Evolutionary conservation across 2,329 filamentous ascomycete species (phyloP), one percentile per base, ranked within the genome.

Genomic region (Penicillium sp.): DNA sequence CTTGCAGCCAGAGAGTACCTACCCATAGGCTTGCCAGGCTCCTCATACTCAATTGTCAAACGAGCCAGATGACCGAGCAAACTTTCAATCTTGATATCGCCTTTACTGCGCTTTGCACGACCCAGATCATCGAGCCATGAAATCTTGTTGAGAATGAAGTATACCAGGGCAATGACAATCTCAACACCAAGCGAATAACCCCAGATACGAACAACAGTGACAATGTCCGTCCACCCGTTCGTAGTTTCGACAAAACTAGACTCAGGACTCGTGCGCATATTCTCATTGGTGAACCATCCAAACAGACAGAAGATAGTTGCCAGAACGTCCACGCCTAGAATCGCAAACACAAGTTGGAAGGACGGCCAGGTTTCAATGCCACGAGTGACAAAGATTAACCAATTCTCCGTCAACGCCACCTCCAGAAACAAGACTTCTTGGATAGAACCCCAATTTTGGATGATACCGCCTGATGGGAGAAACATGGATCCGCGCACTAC

Each of bases 371-470:
- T 86, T 58, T 79, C 73, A 45, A 76, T 79, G 45, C 84, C 87
- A 74, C 87, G 85, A 49, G 87, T 94, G 68, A 94, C 90, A 74
- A 94, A 94, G 66, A 94, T 94, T 35, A 94, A 79, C 88, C 87
- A 94, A 73, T 94, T 94, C 75, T 94, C 87, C 44, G 87, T 90
- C 38, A 94, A 79, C 6, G 85, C 89, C 61, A 94, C 84, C 71
- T 94, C 80, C 30, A 94, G 78, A 79, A 94, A 94, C 56, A 94
- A 71, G 30, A 87, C 80, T 60, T 84, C 82, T 66, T 87, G 82
- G 44, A 85, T 75, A 39, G 78, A 80, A 48, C 82, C 83, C 60
- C 77, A 86, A 66, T 83, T 82, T 64, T 85, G 76, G 47, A 88
- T 77, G 52, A 88, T 72, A 66, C 84, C 84, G 48, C 84, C 84